A percentile compares a stretch with the other conserved stretches of the same genome.
These are phyloP conservation scores for Taiozyma onychis DNA, from an alignment of 1,139 yeast species.

Conservation along the genomic window DNA sequence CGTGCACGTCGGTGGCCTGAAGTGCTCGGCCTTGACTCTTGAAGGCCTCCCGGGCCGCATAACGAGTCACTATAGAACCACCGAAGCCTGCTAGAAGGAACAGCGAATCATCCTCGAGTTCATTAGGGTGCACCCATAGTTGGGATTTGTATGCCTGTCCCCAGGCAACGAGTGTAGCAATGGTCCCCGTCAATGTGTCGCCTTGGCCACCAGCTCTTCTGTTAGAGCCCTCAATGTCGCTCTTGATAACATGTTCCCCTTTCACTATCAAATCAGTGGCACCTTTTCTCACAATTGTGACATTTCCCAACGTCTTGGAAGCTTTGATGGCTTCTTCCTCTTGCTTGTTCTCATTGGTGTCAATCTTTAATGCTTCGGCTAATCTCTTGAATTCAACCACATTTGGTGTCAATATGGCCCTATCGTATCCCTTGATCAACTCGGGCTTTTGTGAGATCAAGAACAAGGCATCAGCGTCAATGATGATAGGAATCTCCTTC, in stretches of 20 bases:
- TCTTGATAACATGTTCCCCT: conserved; percentile 34
- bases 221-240: conserved; percentile 51
- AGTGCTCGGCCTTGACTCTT: conserved; percentile 64
- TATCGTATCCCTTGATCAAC: conserved; percentile 42
- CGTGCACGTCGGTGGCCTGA: conserved; percentile 80
- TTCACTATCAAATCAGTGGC: conserved; percentile 46
- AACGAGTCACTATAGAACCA: conserved; percentile 64
- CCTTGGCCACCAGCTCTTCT: conserved; percentile 90
- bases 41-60: conserved; percentile 63
- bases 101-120: conserved; percentile 30
- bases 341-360: conserved; percentile 7
- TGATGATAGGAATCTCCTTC: conserved; percentile 55
- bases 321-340: conserved; percentile 26
- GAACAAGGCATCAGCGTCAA: conserved; percentile 87
- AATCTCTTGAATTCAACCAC: conserved; percentile 77
- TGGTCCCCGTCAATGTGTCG: conserved; percentile 68
- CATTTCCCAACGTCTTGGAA: conserved; percentile 54
- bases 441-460: conserved; percentile 53
- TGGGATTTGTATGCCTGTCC: conserved; percentile 49
- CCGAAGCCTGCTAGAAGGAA: conserved; percentile 64
- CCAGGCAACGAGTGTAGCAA: conserved; percentile 67
- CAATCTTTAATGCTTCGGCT: conserved; percentile 41
- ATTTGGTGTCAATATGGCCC: conserved; percentile 82
- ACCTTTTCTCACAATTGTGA: conserved; percentile 73
- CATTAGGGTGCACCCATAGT: conserved; percentile 44